Evolutionary conservation across 2,329 filamentous ascomycete species (phyloP).

Genomic region (Exophiala xenobiotica): DNA sequence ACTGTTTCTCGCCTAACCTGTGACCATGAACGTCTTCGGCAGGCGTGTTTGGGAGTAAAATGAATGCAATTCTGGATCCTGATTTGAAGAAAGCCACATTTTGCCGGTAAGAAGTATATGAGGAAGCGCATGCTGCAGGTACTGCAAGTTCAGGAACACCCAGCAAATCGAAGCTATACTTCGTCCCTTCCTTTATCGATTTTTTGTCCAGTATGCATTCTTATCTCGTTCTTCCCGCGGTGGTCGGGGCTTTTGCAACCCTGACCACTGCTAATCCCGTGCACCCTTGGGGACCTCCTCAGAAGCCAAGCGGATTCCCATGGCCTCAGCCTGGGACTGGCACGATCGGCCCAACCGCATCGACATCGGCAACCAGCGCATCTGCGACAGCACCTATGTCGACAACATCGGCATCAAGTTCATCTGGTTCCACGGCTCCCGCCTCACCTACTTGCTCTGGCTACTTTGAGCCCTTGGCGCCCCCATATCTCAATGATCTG

Average conservation of each 20-base stretch:
- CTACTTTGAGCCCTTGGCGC: constrained; percentile 21
- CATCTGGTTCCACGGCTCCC: constrained; percentile 7
- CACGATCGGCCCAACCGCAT: not conserved
- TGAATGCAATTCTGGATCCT: constrained; percentile 11
- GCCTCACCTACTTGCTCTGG: constrained; percentile 10
- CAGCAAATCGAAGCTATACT: not conserved
- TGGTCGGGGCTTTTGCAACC: constrained; percentile 5
- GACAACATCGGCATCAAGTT: not conserved
- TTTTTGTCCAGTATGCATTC: constrained; percentile 2
- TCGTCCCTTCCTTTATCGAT: not conserved
- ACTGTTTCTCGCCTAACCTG: constrained; percentile 1
- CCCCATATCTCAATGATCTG: constrained; percentile 52
- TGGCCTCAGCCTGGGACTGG: not conserved
- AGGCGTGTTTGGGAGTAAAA: not conserved
- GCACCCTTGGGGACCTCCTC: not conserved
- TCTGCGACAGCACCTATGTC: not conserved
- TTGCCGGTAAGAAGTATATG: constrained; percentile 10
- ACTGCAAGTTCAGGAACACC: not conserved
- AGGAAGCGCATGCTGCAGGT: not conserved
- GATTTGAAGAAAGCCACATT: constrained; percentile 6
- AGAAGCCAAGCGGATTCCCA: not conserved
- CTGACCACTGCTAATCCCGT: constrained; percentile 9
- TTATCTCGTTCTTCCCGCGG: constrained; percentile 2
- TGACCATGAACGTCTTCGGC: not conserved
- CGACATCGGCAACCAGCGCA: not conserved